Conservation (phyloP, 1,284 basidiomycete genomes). For the Apiotrichum laibachii region DNA sequence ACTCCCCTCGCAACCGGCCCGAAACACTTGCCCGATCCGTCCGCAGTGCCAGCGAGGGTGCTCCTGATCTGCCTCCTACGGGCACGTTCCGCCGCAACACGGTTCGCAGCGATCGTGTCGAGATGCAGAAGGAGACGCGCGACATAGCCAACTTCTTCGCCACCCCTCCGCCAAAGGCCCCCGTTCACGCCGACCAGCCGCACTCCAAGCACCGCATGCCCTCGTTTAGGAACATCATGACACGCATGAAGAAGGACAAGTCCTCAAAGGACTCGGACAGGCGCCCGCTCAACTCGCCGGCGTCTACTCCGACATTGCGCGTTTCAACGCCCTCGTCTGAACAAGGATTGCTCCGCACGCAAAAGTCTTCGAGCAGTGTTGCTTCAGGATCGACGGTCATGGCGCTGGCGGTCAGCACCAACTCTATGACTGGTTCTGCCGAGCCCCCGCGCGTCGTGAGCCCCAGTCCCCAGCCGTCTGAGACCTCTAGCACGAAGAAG, state of each 20-base stretch:
- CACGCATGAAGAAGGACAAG: conserved; percentile 8
- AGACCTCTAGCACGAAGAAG: neutral
- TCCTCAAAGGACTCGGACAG: neutral
- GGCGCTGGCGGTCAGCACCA: neutral
- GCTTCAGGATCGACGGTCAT: conserved; percentile 11
- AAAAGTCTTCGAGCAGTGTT: conserved; percentile 13
- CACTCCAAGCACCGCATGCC: neutral
- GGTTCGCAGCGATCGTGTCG: conserved; percentile 6
- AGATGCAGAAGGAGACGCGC: conserved; percentile 21
- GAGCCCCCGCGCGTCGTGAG: neutral
- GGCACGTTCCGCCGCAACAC: conserved; percentile 1
- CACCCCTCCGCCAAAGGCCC: neutral
- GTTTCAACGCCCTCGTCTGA: neutral
- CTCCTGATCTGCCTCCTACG: conserved; percentile 1
- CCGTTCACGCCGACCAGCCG: neutral
- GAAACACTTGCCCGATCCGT: neutral
- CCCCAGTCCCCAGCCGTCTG: neutral
- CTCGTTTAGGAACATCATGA: conserved; percentile 14
- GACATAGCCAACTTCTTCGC: conserved; percentile 47
- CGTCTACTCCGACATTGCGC: conserved; percentile 1
- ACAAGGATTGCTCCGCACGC: conserved; percentile 5
- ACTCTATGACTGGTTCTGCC: neutral
- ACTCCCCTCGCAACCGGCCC: neutral
- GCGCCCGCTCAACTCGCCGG: neutral
- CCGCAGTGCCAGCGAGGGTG: conserved; percentile 14